phyloP scores from a whole-genome alignment of 164 flowering plant species.

The Piper longum region DNA sequence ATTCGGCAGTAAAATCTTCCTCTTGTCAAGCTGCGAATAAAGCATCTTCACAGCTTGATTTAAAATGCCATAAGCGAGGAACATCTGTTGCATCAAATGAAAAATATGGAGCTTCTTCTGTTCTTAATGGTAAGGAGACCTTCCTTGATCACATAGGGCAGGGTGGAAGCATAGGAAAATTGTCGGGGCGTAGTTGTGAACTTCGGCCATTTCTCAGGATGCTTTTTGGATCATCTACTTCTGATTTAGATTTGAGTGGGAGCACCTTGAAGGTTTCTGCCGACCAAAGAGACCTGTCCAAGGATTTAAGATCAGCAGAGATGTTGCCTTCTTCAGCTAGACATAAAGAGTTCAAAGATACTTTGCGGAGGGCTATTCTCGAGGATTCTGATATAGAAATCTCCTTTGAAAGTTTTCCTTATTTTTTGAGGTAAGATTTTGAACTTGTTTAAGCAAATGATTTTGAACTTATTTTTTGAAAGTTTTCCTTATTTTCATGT shows the following conservation, averaged over 20 bases:
- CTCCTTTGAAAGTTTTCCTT: conserved; percentile 65
- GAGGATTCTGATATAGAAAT: conserved; percentile 38
- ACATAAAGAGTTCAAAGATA: conserved; percentile 49
- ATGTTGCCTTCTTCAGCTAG: conserved; percentile 21
- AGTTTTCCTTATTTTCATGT: no score
- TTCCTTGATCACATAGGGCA: conserved; percentile 26
- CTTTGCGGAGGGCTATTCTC: conserved; percentile 45
- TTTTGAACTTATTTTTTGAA: background rate
- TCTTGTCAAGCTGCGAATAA: conserved; percentile 13
- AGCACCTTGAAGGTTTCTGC: conserved; percentile 40
- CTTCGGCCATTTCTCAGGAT: conserved; percentile 28
- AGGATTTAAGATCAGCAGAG: conserved; percentile 29
- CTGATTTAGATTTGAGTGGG: conserved; percentile 35
- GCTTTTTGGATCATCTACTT: conserved; percentile 31
- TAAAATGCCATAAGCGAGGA: conserved; percentile 9
- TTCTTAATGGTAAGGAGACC: conserved; percentile 24
- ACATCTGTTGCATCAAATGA: conserved; percentile 9
- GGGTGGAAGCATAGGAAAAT: conserved; percentile 33
- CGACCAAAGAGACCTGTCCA: conserved; percentile 35
- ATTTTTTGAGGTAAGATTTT: conserved; percentile 46
- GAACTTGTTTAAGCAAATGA: background rate
- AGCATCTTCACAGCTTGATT: conserved; percentile 8
- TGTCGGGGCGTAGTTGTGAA: conserved; percentile 6
- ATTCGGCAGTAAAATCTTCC: conserved; percentile 8
- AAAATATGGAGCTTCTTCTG: conserved; percentile 17